Evolutionary conservation across 495 filamentous ascomycete species (phyloP).

Genomic region (Neurospora cerealis): DNA sequence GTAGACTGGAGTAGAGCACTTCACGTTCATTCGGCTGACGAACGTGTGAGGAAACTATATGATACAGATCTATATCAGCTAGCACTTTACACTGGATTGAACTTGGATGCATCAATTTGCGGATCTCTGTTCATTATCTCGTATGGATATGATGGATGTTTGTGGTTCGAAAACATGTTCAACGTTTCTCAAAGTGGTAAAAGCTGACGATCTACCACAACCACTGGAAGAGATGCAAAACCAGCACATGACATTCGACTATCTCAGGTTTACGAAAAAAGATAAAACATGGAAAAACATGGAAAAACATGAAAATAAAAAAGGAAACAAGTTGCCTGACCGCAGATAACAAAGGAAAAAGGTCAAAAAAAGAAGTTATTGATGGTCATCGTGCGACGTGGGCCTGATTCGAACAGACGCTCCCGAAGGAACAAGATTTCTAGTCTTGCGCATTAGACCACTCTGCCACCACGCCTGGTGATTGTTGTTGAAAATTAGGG

Average conservation of each 20-base stretch:
- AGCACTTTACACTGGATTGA: too few species aligned
- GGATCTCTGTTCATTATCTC: neutral
- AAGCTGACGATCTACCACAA: neutral
- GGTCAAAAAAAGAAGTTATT: neutral
- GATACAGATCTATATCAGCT: neutral
- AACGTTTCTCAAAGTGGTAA: neutral
- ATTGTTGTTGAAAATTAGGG: neutral
- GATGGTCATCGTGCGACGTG: neutral
- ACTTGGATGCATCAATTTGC: too few species aligned
- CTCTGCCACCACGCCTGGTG: neutral
- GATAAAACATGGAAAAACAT: neutral
- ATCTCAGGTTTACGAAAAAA: neutral
- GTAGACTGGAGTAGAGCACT: neutral
- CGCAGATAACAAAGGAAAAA: neutral
- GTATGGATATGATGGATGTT: fast-evolving
- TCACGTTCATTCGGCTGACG: neutral
- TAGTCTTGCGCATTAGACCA: neutral
- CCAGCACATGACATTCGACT: neutral
- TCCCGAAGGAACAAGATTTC: neutral
- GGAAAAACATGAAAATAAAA: neutral
- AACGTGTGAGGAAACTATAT: neutral
- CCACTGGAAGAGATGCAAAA: neutral
- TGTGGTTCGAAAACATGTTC: neutral
- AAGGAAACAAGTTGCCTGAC: neutral
- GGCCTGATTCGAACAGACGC: neutral